Base-by-base conservation (phyloP, 208 protist species). In the Trypanosoma scelopori region DNA sequence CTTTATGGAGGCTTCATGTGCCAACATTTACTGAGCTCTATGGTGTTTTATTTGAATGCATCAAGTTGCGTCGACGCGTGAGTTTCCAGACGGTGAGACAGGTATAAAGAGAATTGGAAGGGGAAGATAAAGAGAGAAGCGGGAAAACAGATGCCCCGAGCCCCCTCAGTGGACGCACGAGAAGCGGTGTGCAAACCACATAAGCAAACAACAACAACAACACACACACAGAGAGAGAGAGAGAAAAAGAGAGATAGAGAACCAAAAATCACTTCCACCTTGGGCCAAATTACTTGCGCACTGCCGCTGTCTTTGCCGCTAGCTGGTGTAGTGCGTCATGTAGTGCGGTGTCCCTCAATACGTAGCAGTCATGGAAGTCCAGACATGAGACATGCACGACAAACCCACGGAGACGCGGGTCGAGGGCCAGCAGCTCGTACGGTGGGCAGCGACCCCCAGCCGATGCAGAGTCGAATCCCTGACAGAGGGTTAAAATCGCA, bases 1-100 rank as follows among this genome's bases (percentile, higher is more conserved):
- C 27, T 63, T 74, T 65, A 68, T 69, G n/a, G 55, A 55, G 42
- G 6, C 48, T 13, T 56, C 65, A 46, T 76, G 42, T 55, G 4
- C 65, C 42, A 30, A 69, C 71, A 55, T 75, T 39, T 39, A 28
- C 39, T 46, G 20, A n/a, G n/a, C 25, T 30, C 11, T 3, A 42
- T 23, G 16, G 25, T 9, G n/a, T 61, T 48, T 49, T 22, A 7
- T 27, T 4, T 18, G 41, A 23, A 7, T 23, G 18, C 25, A 45
- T 22, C 28, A 18, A 35, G 13, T 23, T 49, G 22, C 11, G 30
- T 13, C 0, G 22, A 35, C 41, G 30, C 16, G 5, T 27, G 30
- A 61, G 18, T 49, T 37, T 43, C 5, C 47, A 55, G 4, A 55
- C 16, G 5, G 25, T 6, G 28, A 55, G n/a, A n/a, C n/a, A n/a